These are phyloP conservation scores for Citrus maxima DNA, from an alignment of 345 rosid genomes.

Conservation along the genomic window DNA sequence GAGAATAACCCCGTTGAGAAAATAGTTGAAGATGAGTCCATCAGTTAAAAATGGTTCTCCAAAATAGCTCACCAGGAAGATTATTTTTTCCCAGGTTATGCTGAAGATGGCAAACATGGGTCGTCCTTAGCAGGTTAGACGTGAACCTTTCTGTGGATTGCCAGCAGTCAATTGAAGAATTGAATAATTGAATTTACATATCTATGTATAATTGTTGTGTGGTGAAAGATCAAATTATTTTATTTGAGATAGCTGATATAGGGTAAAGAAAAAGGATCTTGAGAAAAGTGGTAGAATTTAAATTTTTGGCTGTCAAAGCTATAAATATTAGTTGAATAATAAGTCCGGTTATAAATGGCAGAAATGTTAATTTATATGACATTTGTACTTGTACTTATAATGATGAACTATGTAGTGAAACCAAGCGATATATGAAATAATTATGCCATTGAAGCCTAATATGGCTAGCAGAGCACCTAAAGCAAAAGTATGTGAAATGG, in stretches of 20 bases:
- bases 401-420: neutral
- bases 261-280: neutral
- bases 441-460: neutral
- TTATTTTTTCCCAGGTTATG: neutral
- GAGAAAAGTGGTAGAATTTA: neutral
- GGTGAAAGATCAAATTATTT: neutral
- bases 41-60: constrained; percentile 21
- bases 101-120: neutral
- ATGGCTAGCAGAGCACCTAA: neutral
- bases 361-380: neutral
- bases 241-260: neutral
- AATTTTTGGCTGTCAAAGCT: neutral
- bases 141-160: neutral
- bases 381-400: neutral
- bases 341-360: neutral
- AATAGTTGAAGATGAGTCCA: constrained; percentile 39
- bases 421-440: neutral
- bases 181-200: neutral
- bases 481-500: neutral
- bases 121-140: constrained; percentile 1
- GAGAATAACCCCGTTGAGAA: constrained; percentile 54
- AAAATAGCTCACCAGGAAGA: neutral
- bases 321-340: neutral
- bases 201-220: neutral
- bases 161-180: neutral